Conservation (phyloP, 192 early-diverging fungal species). For the Phycomyces blakesleeanus region DNA sequence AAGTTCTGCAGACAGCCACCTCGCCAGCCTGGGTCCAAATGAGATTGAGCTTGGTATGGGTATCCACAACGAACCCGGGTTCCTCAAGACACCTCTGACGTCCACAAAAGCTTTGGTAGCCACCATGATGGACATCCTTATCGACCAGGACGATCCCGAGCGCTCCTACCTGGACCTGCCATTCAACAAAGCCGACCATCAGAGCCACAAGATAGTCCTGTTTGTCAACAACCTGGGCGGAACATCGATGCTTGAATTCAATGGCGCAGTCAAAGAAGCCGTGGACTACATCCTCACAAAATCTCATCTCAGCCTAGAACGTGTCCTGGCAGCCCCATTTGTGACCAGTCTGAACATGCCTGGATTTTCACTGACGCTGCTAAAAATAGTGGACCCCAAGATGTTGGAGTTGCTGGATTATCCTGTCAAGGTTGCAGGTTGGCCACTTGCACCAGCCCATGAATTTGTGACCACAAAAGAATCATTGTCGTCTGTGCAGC, state of each 20-base stretch:
- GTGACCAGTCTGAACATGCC: slow-evolving; percentile 85
- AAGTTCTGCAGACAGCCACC: slow-evolving; percentile 43
- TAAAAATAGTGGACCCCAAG: slow-evolving; percentile 53
- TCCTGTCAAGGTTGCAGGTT: slow-evolving; percentile 56
- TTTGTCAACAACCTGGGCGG: slow-evolving; percentile 85
- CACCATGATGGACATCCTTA: slow-evolving; percentile 52
- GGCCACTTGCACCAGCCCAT: slow-evolving; percentile 32
- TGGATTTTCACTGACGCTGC: slow-evolving; percentile 66
- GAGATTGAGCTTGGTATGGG: slow-evolving; percentile 76
- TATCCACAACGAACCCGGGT: slow-evolving; percentile 85
- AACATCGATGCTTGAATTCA: slow-evolving; percentile 67
- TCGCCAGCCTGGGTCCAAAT: slow-evolving; percentile 38
- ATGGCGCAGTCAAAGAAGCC: slow-evolving; percentile 66
- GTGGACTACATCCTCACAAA: slow-evolving; percentile 39
- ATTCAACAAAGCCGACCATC: slow-evolving; percentile 5
- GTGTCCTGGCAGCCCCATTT: slow-evolving; percentile 65
- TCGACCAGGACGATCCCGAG: slow-evolving; percentile 39
- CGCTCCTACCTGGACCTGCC: slow-evolving; percentile 32
- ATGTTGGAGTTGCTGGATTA: slow-evolving; percentile 48
- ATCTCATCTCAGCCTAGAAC: slow-evolving; percentile 40
- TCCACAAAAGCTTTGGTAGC: slow-evolving; percentile 48
- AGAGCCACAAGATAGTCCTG: slow-evolving; percentile 48
- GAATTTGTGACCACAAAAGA: background rate
- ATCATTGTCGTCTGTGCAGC: background rate
- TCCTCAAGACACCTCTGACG: slow-evolving; percentile 47